Conservation (phyloP, 495 filamentous ascomycete genomes). For the Xylaria longipes region DNA sequence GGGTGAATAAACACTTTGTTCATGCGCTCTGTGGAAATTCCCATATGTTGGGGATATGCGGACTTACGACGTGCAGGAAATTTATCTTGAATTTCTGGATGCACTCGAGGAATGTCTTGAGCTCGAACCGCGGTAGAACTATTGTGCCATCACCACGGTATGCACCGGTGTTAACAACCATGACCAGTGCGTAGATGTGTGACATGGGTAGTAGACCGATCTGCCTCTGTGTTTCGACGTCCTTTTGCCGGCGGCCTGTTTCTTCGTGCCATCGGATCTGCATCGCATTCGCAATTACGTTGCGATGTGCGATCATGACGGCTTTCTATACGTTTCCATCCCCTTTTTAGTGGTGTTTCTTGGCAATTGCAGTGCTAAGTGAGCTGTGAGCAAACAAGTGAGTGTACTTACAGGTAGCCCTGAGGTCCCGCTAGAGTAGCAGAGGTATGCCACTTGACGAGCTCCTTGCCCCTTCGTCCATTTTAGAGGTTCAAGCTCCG, state of each 20-base stretch:
- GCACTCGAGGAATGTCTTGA: conserved; percentile 65
- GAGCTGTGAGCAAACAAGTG: background rate
- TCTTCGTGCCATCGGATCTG: conserved; percentile 66
- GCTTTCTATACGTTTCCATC: conserved; percentile 69
- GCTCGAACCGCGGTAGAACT: conserved; percentile 85
- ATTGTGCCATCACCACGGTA: conserved; percentile 82
- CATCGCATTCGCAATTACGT: conserved; percentile 85
- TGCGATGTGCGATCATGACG: conserved; percentile 89
- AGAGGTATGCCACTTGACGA: conserved; percentile 80
- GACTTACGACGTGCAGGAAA: conserved; percentile 68
- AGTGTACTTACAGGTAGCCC: conserved; percentile 72
- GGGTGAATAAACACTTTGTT: background rate
- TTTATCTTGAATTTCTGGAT: conserved; percentile 79
- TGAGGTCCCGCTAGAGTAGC: conserved; percentile 89
- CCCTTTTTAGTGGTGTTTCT: background rate
- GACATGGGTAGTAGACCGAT: conserved; percentile 82
- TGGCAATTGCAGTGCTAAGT: background rate
- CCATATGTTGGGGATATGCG: background rate
- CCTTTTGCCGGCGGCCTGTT: conserved; percentile 43
- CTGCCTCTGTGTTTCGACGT: conserved; percentile 61
- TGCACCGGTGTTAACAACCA: conserved; percentile 70
- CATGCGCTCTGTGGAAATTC: background rate
- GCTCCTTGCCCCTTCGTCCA: conserved; percentile 80
- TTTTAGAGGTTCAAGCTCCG: conserved; percentile 66
- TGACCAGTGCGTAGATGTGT: conserved; percentile 86